Conservation (phyloP, 805 yeast genomes). For the Saccharomycopsis amapae region DNA sequence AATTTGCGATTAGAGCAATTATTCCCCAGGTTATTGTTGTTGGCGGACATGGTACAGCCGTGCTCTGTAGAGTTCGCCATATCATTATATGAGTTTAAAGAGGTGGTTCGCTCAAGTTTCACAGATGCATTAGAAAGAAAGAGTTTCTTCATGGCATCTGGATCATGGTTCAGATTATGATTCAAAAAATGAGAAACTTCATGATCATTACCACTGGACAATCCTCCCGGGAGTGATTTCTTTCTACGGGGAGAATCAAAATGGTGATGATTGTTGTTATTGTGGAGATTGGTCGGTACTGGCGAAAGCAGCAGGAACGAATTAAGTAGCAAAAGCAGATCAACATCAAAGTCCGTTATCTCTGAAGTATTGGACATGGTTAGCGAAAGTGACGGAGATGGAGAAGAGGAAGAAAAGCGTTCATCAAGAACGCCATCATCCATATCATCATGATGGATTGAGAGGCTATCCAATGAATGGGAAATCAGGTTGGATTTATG, state of each 20-base stretch:
- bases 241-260: no score
- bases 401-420: slow-evolving; percentile 6
- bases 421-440: slow-evolving; percentile 10
- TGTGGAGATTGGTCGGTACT: slow-evolving; percentile 4
- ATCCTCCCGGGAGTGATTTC: no score
- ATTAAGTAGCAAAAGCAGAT: slow-evolving; percentile 6
- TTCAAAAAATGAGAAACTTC: slow-evolving; percentile 10
- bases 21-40: background rate
- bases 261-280: background rate
- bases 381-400: slow-evolving; percentile 16
- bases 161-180: slow-evolving; percentile 9
- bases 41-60: background rate
- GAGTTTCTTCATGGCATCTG: slow-evolving; percentile 10
- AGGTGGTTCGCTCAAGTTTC: slow-evolving; percentile 13
- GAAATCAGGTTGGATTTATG: no score
- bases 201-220: slow-evolving; percentile 1
- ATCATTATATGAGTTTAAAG: slow-evolving; percentile 7
- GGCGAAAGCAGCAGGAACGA: slow-evolving; percentile 14
- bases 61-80: background rate
- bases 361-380: slow-evolving; percentile 18
- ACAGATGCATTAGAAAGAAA: slow-evolving; percentile 3
- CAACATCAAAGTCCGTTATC: slow-evolving; percentile 18
- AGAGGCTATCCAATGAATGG: no score
- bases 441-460: background rate
- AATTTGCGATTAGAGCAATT: no score